Evolutionary conservation across 78 protist species (phyloP), one percentile per base, ranked within the genome.

Genomic region (Dictyostelium purpureum): DNA sequence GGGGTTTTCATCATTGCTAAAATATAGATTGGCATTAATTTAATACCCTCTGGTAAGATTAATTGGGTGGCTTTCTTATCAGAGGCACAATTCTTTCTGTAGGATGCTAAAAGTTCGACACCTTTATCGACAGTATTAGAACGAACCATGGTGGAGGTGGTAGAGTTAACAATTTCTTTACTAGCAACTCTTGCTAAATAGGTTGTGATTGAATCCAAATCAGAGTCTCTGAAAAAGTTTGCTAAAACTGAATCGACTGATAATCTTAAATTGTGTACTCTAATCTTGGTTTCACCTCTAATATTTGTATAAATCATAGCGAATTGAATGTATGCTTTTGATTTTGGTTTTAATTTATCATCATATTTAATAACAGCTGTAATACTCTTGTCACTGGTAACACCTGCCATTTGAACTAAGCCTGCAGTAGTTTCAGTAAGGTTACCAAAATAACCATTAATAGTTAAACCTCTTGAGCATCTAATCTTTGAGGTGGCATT

Each of bases 1-100:
- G 95, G 83, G 2, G 90, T 77, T 73, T 93, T 93, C 94, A 76
- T 76, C 94, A 93, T 78, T n/a, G 96, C 61, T n/a, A 82, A 54
- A 26, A 78, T 59, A 51, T 79, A 93, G 40, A 93, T 59, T 33
- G 96, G 96, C 38, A 93, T 61, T 33, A 93, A 31, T 65, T 76
- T 71, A 66, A 93, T 51, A 42, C 81, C 51, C 21, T 93, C 96
- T 26, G 96, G 96, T 16, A 93, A 69, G 35, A 93, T 93, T 19
- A 93, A 61, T 66, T 93, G 96, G 49, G 89, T 71, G 12, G 71
- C 57, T 45, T 56, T 19, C 71, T 77, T 71, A 67, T 79, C 87
- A 40, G 90, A 59, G 16, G 96, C 87, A 24, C 96, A 93, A 66
- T 77, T 38, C 87, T 93, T 71, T 24, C 96, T 28, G 67, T 93